Evolutionary conservation across 768 basidiomycete species (phyloP), one percentile per base, ranked within the genome.

Genomic region (Rubroboletus pulcherrimus): DNA sequence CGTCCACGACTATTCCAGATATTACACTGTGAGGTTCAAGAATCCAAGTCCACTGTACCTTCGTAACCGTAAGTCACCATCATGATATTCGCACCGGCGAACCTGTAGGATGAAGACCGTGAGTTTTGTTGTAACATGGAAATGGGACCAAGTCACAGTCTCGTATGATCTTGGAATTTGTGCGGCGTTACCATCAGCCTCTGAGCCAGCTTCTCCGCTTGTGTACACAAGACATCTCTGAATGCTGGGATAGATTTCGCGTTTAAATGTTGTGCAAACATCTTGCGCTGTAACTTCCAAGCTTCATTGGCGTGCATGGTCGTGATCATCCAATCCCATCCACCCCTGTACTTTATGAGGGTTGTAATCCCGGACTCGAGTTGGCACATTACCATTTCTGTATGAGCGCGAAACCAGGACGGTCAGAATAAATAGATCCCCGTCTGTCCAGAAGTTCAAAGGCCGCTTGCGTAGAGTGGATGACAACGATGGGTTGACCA

Each of bases 251-350:
- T 0, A 7, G 45, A 48, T 48, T 41, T 48, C 31, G 29, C 17
- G 12, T 54, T 54, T 5, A 54, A 26, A 4, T 54, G 39, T 30
- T 41, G 46, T n/a, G 31, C 17, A 10, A 54, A 41, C 31, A 54
- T 48, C 46, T 54, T 54, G 46, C 53, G 53, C 6, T 54, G 53
- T 10, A 33, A 26, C 17, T 54, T 54, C 53, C 53, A 54, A 26
- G 45, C 38, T 21, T 40, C 46, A 3, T 24, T 19, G 19, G 39
- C 9, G 24, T 33, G 53, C 53, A 48, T 29, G 9, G 53, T 48
- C 38, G 53, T 54, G 39, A 41, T 33, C 53, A 54, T 54, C 53
- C 53, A 54, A 17, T 54, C 53, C 53, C 53, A 54, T 6, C 53
- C 53, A 29, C 53, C 53, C 53, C 53, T 54, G 37, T 29, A 34